Conservation (phyloP, 192 early-diverging fungal genomes). For the Umbelopsis ramanniana region DNA sequence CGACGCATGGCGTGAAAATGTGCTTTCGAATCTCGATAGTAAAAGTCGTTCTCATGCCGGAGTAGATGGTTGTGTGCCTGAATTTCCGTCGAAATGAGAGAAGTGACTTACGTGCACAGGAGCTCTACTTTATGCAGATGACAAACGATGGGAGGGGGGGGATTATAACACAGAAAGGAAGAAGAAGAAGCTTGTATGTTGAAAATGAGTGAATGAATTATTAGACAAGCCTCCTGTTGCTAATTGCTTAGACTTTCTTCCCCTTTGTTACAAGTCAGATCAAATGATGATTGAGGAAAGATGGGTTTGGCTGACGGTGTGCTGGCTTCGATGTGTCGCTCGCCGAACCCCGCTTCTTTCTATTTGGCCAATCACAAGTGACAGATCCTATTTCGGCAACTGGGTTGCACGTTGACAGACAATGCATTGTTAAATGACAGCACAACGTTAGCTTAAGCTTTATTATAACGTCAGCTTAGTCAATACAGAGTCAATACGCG, state of each 20-base stretch:
- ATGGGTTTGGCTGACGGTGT: conserved; percentile 2
- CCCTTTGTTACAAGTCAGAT: conserved; percentile 15
- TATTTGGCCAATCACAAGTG: conserved; percentile 23
- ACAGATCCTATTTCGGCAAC: neutral
- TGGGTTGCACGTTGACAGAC: neutral
- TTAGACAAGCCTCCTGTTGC: conserved; percentile 18
- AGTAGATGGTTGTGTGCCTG: neutral
- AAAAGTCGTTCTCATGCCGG: neutral
- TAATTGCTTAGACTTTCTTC: conserved; percentile 25
- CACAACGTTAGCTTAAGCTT: no score
- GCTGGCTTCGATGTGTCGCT: conserved; percentile 7
- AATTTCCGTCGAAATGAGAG: neutral
- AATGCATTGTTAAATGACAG: neutral
- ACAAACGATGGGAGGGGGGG: neutral
- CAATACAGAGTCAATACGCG: no score
- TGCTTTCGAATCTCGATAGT: conserved; percentile 3
- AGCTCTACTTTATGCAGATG: conserved; percentile 15
- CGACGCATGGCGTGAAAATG: neutral
- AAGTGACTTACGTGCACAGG: neutral
- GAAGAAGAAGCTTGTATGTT: conserved; percentile 17
- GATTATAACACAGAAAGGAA: conserved; percentile 11
- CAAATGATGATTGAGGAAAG: conserved; percentile 24
- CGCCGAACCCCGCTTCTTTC: conserved; percentile 9
- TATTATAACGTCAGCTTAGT: no score
- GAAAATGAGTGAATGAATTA: conserved; percentile 21